Base-by-base conservation (phyloP, 1,284 basidiomycete genomes). In the Cryptococcus hybrid region DNA sequence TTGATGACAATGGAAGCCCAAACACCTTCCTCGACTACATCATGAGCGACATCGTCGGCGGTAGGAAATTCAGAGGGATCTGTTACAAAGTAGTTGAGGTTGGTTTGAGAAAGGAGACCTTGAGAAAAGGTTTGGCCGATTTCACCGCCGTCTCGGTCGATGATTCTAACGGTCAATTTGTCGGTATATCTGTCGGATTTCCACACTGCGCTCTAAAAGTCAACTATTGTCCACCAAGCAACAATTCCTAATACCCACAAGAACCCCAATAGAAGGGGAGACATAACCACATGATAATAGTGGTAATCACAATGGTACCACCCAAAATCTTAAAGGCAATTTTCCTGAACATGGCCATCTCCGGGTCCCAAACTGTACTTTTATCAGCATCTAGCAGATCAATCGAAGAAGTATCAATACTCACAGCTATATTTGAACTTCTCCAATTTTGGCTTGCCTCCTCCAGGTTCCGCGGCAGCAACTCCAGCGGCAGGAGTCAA, bases 181-280 rank as follows among this genome's bases (percentile, higher is more conserved):
- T 78, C 68, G 3, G 78, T 79, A 58, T 74, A 77, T 7, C 54
- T 45, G 52, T 74, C 68, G 6, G 71, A 54, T 57, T 74, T 68
- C 73, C 73, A 77, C 12, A 75, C 62, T 74, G 62, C 35, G 55
- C 54, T 24, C 66, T 15, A 24, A 54, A 1, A 35, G 12, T 51
- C 45, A 39, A 30, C 24, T 8, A 18, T 6, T 13, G 15, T 15
- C 15, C 46, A 24, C 5, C 3, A 12, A 6, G 18, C 46, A 12
- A 13, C 15, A 18, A 11, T 8, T 11, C 40, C 5, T 34, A 24
- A 43, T 12, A 71, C 58, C 74, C 65, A 60, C 81, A 69, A 8
- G 79, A 80, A 15, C 80, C 81, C 80, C 80, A 82, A 64, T 81
- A 82, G 4, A 76, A 40, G 5, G 75, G 71, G 1, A 72, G 62